Conservation (phyloP, 495 filamentous ascomycete species). For the Cercophora samala region DNA sequence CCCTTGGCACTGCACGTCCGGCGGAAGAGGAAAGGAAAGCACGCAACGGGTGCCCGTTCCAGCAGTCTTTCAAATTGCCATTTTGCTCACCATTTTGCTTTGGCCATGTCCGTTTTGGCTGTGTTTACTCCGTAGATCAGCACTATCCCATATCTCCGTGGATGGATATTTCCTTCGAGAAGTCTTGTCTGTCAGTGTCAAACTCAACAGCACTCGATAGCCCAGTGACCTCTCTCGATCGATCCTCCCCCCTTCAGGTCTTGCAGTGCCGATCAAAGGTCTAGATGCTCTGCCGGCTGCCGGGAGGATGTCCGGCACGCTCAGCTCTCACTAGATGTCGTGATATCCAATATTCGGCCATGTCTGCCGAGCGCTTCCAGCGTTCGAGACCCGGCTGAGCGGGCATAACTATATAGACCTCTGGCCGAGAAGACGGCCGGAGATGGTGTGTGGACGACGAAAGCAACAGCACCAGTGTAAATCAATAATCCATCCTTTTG, state of each 20-base stretch:
- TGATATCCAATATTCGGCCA: background rate
- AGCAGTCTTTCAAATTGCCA: constrained; percentile 2
- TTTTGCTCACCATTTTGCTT: background rate
- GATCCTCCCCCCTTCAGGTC: background rate
- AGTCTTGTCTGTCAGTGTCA: background rate
- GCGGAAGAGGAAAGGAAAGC: constrained; percentile 3
- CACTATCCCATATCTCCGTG: background rate
- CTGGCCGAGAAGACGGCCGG: background rate
- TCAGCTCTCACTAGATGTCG: background rate
- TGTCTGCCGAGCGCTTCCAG: background rate
- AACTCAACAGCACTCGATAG: background rate
- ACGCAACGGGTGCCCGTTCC: constrained; percentile 9
- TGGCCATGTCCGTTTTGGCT: background rate
- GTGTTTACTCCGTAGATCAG: background rate
- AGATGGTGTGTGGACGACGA: constrained; percentile 4
- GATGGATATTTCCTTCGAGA: background rate
- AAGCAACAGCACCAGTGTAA: constrained; percentile 1
- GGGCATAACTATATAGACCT: background rate
- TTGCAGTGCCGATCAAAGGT: background rate
- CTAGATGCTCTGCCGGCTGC: background rate
- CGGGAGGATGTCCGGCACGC: background rate
- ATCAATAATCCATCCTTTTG: constrained; percentile 6
- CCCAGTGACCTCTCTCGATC: background rate
- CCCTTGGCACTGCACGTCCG: constrained; percentile 7
- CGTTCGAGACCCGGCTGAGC: constrained; percentile 1